Evolutionary conservation across 495 filamentous ascomycete species (phyloP).

Genomic region (Clohesyomyces aquaticus): DNA sequence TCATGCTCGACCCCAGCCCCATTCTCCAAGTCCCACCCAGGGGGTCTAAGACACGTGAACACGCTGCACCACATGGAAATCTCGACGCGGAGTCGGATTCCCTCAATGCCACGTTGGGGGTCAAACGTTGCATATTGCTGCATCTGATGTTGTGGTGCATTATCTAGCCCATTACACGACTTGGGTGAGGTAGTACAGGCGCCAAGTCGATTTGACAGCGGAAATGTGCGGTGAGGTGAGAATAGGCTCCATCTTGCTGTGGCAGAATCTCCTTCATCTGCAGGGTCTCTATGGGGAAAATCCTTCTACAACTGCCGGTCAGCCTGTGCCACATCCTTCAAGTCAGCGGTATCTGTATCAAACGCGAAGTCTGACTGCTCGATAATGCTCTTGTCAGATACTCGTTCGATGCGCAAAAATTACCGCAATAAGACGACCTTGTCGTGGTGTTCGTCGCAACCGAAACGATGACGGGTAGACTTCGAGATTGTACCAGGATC

Average conservation of each 20-base stretch:
- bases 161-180: slow-evolving; percentile 28
- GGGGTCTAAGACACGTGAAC: slow-evolving; percentile 31
- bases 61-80: slow-evolving; percentile 5
- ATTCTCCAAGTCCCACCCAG: neutral
- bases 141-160: slow-evolving; percentile 34
- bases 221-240: neutral
- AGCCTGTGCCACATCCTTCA: neutral
- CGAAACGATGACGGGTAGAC: too few species aligned
- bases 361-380: too few species aligned
- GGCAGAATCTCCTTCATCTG: neutral
- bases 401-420: too few species aligned
- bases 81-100: neutral
- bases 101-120: slow-evolving; percentile 18
- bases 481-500: too few species aligned
- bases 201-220: slow-evolving; percentile 16
- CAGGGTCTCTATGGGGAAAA: neutral
- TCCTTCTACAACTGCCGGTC: too few species aligned
- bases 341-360: neutral
- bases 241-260: slow-evolving; percentile 2
- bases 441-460: too few species aligned
- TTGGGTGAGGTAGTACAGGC: neutral
- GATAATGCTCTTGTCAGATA: too few species aligned
- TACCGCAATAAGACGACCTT: too few species aligned
- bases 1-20: neutral
- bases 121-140: slow-evolving; percentile 6